These are phyloP conservation scores for Dothideomycetidae sp. DNA, from an alignment of 2,329 filamentous ascomycete genomes.

Conservation along the genomic window DNA sequence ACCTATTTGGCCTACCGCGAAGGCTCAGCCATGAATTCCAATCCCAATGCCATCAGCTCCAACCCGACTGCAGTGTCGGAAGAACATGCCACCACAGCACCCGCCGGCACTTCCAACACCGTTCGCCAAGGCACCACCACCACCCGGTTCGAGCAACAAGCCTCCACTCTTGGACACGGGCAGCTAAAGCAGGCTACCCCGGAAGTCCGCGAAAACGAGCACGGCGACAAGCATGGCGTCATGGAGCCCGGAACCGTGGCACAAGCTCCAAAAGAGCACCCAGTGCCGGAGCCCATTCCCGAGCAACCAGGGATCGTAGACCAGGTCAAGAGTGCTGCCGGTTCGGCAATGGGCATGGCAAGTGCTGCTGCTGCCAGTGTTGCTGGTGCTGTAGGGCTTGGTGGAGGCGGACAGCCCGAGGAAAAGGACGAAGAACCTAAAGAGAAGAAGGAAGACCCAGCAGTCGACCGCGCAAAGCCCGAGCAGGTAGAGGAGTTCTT, in stretches of 20 bases:
- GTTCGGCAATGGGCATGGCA: slow-evolving; percentile 17
- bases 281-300: slow-evolving; percentile 19
- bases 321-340: slow-evolving; percentile 29
- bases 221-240: slow-evolving; percentile 31
- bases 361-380: slow-evolving; percentile 22
- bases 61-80: neutral
- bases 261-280: slow-evolving; percentile 35
- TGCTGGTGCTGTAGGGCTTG: slow-evolving; percentile 21
- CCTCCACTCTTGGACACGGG: slow-evolving; percentile 30
- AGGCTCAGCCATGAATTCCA: slow-evolving; percentile 1
- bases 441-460: slow-evolving; percentile 17
- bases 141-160: slow-evolving; percentile 28
- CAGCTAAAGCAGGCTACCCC: slow-evolving; percentile 31
- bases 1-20: slow-evolving; percentile 6
- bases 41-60: slow-evolving; percentile 2
- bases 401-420: slow-evolving; percentile 16
- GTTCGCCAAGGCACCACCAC: slow-evolving; percentile 27
- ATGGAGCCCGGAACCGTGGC: slow-evolving; percentile 36
- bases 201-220: slow-evolving; percentile 27
- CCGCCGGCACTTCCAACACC: slow-evolving; percentile 11
- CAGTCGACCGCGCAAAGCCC: slow-evolving; percentile 19
- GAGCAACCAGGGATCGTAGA: slow-evolving; percentile 25
- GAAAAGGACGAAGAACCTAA: slow-evolving; percentile 14
- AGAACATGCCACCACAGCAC: neutral
- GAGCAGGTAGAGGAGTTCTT: slow-evolving; percentile 25